Base-by-base conservation (phyloP, 2,329 filamentous ascomycete species). In the Didymella keratinophila region DNA sequence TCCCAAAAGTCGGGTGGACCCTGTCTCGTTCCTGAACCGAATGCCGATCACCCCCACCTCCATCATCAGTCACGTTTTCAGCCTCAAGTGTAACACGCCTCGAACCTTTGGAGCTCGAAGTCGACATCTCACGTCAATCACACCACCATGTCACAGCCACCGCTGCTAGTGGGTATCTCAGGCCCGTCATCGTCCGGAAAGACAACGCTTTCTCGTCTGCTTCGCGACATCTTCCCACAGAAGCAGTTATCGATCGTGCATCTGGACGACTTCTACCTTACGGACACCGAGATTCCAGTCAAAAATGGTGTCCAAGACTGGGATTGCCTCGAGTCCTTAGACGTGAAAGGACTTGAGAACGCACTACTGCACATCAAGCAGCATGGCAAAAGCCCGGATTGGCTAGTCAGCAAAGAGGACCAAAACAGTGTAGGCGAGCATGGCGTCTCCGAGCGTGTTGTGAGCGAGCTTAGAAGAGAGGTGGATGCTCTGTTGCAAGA, bases 141-240 rank as follows among this genome's bases (percentile, higher is more conserved):
- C 21, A 27, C 21, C 28, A 28, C 11, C 16, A 58, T 56, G 51
- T 20, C 34, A n/a, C 28, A 61, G 56, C 80, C 58, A 16, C 67
- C 67, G 47, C 74, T 94, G 60, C 80, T 97, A 42, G 81, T 98
- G 53, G 92, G 88, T 59, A 87, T 98, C 58, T 96, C 92, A 37
- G 95, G 95, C 55, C 92, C 91, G 64, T 97, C 94, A 1, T 96
- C 91, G 3, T 94, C 91, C 69, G 95, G 95, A 60, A 99, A 99
- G 81, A 98, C 95, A 2, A 98, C 95, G 2, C 85, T 99, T 14
- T 91, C 93, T 20, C 87, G 94, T 2, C 83, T 97, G 12, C 83
- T 99, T 18, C 88, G 92, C 58, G 87, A 91, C 72, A 88, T 96
- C 65, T 93, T 97, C 70, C 88, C 88, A 9, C 64, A 71, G 12